phyloP scores from a whole-genome alignment of 2,329 filamentous ascomycete species.

The Aspergillus niger region DNA sequence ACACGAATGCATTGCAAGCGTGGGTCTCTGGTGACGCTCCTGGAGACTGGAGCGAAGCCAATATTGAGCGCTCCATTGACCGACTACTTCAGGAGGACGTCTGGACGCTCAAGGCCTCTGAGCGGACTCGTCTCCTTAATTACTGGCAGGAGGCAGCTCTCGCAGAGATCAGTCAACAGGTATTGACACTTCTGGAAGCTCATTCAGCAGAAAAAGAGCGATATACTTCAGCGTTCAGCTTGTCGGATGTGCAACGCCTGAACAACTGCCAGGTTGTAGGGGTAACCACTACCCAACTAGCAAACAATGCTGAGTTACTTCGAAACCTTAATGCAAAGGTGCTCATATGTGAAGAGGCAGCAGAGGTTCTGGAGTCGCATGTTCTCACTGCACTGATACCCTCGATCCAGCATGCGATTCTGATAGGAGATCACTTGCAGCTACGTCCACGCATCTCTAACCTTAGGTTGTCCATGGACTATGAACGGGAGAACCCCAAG shows the following conservation, averaged over 20 bases:
- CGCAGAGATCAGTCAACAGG: neutral
- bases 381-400: slow-evolving; percentile 10
- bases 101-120: neutral
- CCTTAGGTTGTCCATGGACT: slow-evolving; percentile 3
- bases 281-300: slow-evolving; percentile 14
- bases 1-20: neutral
- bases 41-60: neutral
- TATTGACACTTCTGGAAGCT: neutral
- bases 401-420: slow-evolving; percentile 12
- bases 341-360: slow-evolving; percentile 16
- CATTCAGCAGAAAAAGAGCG: neutral
- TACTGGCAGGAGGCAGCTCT: neutral
- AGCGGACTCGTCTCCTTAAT: neutral
- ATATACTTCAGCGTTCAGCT: neutral
- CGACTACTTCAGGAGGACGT: neutral
- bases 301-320: slow-evolving; percentile 4
- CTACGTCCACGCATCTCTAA: slow-evolving; percentile 10
- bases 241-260: neutral
- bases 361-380: slow-evolving; percentile 15
- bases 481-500: neutral
- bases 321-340: slow-evolving; percentile 6
- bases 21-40: slow-evolving; percentile 7
- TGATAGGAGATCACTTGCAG: slow-evolving; percentile 16
- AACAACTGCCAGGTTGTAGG: slow-evolving; percentile 8
- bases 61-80: slow-evolving; percentile 4